Percentiles rank a stretch among this genome's conserved stretches.
Conservation (phyloP, 1,284 basidiomycete genomes). For the Lignosus rhinocerotis region DNA sequence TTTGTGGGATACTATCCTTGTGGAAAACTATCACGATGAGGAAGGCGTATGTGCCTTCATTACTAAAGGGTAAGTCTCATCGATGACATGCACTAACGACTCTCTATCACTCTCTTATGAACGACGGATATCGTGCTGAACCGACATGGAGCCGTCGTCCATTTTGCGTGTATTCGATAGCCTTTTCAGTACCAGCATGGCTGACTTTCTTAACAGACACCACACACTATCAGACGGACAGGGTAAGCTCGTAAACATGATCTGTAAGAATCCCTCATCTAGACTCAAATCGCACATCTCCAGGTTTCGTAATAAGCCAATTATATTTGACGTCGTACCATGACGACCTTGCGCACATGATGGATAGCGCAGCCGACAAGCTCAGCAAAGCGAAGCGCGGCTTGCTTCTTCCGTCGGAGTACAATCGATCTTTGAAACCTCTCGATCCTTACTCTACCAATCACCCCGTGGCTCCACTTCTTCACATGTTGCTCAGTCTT, state of each 20-base stretch:
- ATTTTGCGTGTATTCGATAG: too few relatives aligned
- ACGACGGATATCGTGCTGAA: too few relatives aligned
- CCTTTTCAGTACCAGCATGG: too few relatives aligned
- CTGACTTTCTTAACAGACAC: slow-evolving; percentile 18
- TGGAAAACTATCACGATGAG: slow-evolving; percentile 33
- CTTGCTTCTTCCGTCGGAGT: slow-evolving; percentile 27
- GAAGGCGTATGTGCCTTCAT: slow-evolving; percentile 31
- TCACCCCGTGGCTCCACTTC: slow-evolving; percentile 16
- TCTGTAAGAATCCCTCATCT: background rate
- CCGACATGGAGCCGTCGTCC: too few relatives aligned
- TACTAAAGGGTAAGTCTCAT: slow-evolving; percentile 25
- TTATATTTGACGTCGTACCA: slow-evolving; percentile 33
- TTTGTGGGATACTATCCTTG: slow-evolving; percentile 31
- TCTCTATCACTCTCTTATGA: too few relatives aligned
- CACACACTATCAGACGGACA: slow-evolving; percentile 32
- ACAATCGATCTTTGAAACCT: slow-evolving; percentile 20
- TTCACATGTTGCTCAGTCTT: slow-evolving; percentile 23
- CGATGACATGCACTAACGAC: too few relatives aligned
- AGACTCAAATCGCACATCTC: background rate
- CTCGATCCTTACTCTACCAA: slow-evolving; percentile 24
- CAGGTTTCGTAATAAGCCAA: slow-evolving; percentile 33
- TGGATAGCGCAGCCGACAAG: slow-evolving; percentile 20
- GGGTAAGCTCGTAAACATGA: slow-evolving; percentile 10
- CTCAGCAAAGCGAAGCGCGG: slow-evolving; percentile 22
- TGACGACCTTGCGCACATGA: slow-evolving; percentile 25